A percentile compares a stretch with the other conserved stretches of the same genome.
These are phyloP conservation scores for Chaetomium sp. DNA, from an alignment of 2,329 filamentous ascomycete species.

Conservation along the genomic window DNA sequence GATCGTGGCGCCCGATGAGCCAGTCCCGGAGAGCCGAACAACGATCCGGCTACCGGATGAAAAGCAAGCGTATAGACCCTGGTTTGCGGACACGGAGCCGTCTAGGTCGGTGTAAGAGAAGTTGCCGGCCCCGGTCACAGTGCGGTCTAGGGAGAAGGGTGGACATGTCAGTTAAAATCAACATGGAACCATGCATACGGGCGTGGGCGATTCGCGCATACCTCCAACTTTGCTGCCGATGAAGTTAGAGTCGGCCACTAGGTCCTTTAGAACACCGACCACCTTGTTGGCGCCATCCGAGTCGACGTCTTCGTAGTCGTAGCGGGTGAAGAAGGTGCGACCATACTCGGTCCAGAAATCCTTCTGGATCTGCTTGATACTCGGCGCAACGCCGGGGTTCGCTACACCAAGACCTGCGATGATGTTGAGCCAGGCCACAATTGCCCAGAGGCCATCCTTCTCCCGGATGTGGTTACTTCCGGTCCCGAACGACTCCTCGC, in stretches of 20 bases:
- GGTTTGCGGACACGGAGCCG: conserved; percentile 91
- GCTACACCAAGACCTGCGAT: conserved; percentile 90
- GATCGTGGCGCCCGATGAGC: conserved; percentile 93
- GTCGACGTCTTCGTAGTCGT: conserved; percentile 97
- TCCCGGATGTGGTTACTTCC: conserved; percentile 98
- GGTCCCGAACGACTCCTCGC: conserved; percentile 97
- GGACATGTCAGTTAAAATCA: conserved; percentile 33
- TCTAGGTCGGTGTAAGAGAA: conserved; percentile 99
- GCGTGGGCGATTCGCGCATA: conserved; percentile 38
- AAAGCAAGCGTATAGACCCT: conserved; percentile 93
- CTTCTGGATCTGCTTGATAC: conserved; percentile 93
- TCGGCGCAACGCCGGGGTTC: conserved; percentile 77
- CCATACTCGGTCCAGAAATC: conserved; percentile 97
- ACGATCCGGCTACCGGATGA: conserved; percentile 94
- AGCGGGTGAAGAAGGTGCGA: conserved; percentile 97
- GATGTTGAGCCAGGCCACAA: conserved; percentile 98
- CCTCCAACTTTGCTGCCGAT: conserved; percentile 80
- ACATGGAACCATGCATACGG: not conserved
- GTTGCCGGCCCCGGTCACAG: conserved; percentile 87
- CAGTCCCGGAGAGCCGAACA: conserved; percentile 91
- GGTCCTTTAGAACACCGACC: conserved; percentile 74
- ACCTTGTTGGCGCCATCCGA: conserved; percentile 89
- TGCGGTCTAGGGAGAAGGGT: conserved; percentile 58
- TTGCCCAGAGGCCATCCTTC: conserved; percentile 97
- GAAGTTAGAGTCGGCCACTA: conserved; percentile 74